Evolutionary conservation across 148 eudicot genomes (phyloP).

Genomic region (Nepenthes gracilis): DNA sequence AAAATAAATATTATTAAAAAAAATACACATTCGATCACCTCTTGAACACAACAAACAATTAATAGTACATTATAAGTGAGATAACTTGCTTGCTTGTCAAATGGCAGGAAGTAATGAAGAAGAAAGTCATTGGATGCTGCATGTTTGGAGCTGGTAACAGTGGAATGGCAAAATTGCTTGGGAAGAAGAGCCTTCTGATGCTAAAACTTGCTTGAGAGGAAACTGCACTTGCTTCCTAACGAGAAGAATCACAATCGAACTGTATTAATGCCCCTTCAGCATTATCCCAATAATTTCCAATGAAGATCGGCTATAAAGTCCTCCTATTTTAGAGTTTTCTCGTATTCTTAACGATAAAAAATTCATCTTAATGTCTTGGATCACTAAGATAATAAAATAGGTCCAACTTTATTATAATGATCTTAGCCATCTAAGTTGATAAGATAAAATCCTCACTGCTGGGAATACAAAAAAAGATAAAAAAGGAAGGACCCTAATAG

Average conservation of each 20-base stretch:
- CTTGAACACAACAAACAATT: background rate
- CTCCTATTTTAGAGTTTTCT: too few species aligned
- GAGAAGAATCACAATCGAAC: background rate
- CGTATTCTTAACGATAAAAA: too few species aligned
- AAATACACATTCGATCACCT: too few species aligned
- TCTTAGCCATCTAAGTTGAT: too few species aligned
- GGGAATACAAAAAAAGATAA: too few species aligned
- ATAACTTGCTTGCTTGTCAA: conserved; percentile 5
- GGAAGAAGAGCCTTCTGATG: conserved; percentile 17
- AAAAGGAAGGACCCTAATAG: too few species aligned
- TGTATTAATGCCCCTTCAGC: background rate
- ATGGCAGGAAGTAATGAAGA: conserved; percentile 52
- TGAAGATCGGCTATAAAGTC: too few species aligned
- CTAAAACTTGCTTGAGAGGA: conserved; percentile 10
- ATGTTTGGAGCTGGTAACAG: conserved; percentile 23
- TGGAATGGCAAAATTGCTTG: conserved; percentile 19
- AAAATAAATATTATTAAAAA: background rate
- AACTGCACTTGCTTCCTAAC: background rate
- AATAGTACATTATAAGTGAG: background rate
- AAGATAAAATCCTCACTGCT: too few species aligned
- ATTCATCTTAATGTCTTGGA: too few species aligned
- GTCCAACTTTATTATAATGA: too few species aligned
- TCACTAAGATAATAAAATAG: too few species aligned
- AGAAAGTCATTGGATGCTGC: conserved; percentile 40
- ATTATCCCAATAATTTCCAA: background rate